Percentiles rank a stretch among this genome's conserved stretches.
Evolutionary conservation across 2,329 filamentous ascomycete genomes (phyloP).

Genomic region (Penicillium decumbens): DNA sequence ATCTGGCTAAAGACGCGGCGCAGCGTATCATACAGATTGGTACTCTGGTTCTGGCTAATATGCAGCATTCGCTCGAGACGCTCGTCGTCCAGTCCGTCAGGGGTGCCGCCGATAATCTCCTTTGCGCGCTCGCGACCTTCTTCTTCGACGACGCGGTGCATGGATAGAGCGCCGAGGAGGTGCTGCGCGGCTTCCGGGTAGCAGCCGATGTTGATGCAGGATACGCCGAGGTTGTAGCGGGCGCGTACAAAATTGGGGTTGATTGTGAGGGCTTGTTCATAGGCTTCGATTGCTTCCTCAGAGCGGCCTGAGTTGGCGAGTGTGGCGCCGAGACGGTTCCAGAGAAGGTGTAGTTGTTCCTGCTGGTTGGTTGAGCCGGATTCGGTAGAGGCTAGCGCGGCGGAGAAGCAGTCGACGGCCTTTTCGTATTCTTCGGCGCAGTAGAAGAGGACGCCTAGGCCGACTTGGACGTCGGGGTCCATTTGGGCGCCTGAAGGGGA

Average conservation of each 20-base stretch:
- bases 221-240: conserved; percentile 92
- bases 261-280: conserved; percentile 83
- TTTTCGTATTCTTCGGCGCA: conserved; percentile 97
- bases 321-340: conserved; percentile 94
- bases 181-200: conserved; percentile 90
- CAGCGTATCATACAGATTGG: conserved; percentile 92
- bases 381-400: conserved; percentile 81
- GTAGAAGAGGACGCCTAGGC: conserved; percentile 94
- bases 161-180: conserved; percentile 81
- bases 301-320: conserved; percentile 89
- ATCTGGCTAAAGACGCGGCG: conserved; percentile 94
- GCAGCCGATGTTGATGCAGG: conserved; percentile 95
- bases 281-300: conserved; percentile 95
- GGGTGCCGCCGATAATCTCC: conserved; percentile 62
- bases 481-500: conserved; percentile 90
- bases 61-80: conserved; percentile 81
- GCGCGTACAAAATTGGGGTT: conserved; percentile 96
- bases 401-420: conserved; percentile 95
- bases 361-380: conserved; percentile 76
- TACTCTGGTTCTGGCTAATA: conserved; percentile 79
- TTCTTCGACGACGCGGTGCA: conserved; percentile 91
- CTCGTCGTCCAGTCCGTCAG: conserved; percentile 55
- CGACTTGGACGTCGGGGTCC: conserved; percentile 97
- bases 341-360: conserved; percentile 85
- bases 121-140: conserved; percentile 77